A percentile compares a stretch with the other conserved stretches of the same genome.
Evolutionary conservation across 164 flowering plant species (phyloP).

Genomic region (Chimonanthus salicifolius): DNA sequence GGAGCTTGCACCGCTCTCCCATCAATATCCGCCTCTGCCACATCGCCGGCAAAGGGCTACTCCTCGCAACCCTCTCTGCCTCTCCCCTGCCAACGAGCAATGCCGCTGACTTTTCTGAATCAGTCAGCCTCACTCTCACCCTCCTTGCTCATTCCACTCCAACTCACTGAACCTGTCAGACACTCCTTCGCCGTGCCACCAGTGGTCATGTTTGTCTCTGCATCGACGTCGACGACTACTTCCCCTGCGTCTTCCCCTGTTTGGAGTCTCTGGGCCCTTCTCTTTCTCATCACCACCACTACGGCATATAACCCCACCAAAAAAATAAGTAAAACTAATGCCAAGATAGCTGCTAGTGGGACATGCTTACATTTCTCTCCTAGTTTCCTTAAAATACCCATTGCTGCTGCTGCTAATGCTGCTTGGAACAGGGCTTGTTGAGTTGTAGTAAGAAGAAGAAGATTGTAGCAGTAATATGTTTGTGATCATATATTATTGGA

Average conservation of each 20-base stretch:
- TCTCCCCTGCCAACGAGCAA: slow-evolving; percentile 17
- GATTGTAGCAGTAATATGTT: not conserved
- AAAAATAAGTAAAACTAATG: slow-evolving; percentile 28
- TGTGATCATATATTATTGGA: not conserved
- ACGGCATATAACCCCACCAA: slow-evolving; percentile 36
- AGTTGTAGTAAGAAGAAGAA: not conserved
- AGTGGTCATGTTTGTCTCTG: not conserved
- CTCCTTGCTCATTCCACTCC: slow-evolving; percentile 50
- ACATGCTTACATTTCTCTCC: slow-evolving; percentile 59
- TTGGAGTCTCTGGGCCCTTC: not conserved
- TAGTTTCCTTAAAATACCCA: slow-evolving; percentile 67
- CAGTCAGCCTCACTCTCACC: slow-evolving; percentile 14
- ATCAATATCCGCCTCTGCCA: slow-evolving; percentile 91
- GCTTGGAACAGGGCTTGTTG: not conserved
- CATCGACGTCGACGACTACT: not conserved
- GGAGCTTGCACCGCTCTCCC: slow-evolving; percentile 68
- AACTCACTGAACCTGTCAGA: slow-evolving; percentile 37
- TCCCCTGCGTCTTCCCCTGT: not conserved
- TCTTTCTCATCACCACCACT: slow-evolving; percentile 14
- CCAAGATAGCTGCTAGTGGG: slow-evolving; percentile 38
- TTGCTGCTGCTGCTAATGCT: slow-evolving; percentile 9
- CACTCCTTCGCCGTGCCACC: slow-evolving; percentile 31
- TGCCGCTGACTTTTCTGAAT: slow-evolving; percentile 22
- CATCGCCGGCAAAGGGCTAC: slow-evolving; percentile 48
- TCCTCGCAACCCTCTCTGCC: slow-evolving; percentile 16